Conservation (phyloP, 306 rosid genomes). For the Ceratonia siliqua region DNA sequence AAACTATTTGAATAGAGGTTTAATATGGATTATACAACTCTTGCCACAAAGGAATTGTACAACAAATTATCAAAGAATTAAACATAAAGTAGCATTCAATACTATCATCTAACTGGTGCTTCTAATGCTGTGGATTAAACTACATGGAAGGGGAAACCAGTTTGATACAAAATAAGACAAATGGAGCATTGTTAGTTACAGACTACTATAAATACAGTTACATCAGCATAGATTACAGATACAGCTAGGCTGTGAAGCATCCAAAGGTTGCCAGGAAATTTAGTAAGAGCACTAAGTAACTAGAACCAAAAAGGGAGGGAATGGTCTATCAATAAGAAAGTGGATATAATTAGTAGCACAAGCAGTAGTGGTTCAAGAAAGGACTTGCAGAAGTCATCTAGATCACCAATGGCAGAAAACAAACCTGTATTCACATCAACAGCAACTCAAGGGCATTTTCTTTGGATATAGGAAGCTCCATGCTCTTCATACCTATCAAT, state of each 20-base stretch:
- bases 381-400: slow-evolving; percentile 22
- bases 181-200: slow-evolving; percentile 21
- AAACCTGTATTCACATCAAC: slow-evolving; percentile 24
- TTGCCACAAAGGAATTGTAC: neutral
- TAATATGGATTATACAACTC: neutral
- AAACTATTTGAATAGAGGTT: neutral
- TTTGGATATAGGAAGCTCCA: slow-evolving; percentile 92
- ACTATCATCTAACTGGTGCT: neutral
- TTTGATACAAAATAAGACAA: slow-evolving; percentile 4
- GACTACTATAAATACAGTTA: slow-evolving; percentile 31
- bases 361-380: neutral
- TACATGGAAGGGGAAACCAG: slow-evolving; percentile 16
- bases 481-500: slow-evolving; percentile 92
- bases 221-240: slow-evolving; percentile 26
- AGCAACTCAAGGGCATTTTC: slow-evolving; percentile 79
- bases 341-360: slow-evolving; percentile 12
- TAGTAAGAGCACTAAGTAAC: slow-evolving; percentile 26
- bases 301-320: no score
- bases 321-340: slow-evolving; percentile 1
- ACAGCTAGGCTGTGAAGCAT: slow-evolving; percentile 9
- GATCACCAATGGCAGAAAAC: slow-evolving; percentile 17
- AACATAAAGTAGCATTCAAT: neutral
- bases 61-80: neutral
- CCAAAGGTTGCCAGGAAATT: slow-evolving; percentile 15
- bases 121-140: neutral